Evolutionary conservation across 768 basidiomycete genomes (phyloP).

Genomic region (Lactifluus subvellereus): DNA sequence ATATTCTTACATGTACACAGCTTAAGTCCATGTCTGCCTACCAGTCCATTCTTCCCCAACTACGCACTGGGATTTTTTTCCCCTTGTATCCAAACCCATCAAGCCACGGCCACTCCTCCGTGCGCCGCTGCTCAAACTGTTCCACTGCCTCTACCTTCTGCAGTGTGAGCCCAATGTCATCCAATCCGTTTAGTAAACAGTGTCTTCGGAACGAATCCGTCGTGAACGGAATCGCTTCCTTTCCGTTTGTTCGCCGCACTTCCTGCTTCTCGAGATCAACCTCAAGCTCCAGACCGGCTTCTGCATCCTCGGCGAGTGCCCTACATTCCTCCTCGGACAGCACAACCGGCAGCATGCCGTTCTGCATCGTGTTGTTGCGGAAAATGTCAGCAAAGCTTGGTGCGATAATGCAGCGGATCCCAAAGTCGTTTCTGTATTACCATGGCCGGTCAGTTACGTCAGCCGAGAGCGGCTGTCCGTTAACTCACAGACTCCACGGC

Average conservation of each 20-base stretch:
- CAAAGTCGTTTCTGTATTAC: conserved; percentile 47
- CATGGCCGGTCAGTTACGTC: background rate
- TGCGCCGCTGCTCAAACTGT: conserved; percentile 73
- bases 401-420: conserved; percentile 56
- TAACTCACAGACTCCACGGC: conserved; percentile 45
- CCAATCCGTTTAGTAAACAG: conserved; percentile 91
- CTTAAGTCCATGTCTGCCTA: conserved; percentile 28
- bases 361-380: conserved; percentile 58
- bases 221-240: conserved; percentile 66
- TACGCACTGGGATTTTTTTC: conserved; percentile 57
- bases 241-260: conserved; percentile 57
- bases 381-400: conserved; percentile 62
- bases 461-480: background rate
- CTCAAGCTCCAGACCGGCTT: conserved; percentile 45
- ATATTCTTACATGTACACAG: background rate
- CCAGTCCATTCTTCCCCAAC: conserved; percentile 65
- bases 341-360: conserved; percentile 55
- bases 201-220: conserved; percentile 89
- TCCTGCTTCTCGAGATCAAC: conserved; percentile 57
- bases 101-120: conserved; percentile 87
- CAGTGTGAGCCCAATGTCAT: conserved; percentile 94
- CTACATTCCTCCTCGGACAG: conserved; percentile 46
- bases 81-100: conserved; percentile 91
- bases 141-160: conserved; percentile 68
- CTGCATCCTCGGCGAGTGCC: conserved; percentile 46